Evolutionary conservation across 768 basidiomycete species (phyloP).

Genomic region (Gelatoporia subvermispora): DNA sequence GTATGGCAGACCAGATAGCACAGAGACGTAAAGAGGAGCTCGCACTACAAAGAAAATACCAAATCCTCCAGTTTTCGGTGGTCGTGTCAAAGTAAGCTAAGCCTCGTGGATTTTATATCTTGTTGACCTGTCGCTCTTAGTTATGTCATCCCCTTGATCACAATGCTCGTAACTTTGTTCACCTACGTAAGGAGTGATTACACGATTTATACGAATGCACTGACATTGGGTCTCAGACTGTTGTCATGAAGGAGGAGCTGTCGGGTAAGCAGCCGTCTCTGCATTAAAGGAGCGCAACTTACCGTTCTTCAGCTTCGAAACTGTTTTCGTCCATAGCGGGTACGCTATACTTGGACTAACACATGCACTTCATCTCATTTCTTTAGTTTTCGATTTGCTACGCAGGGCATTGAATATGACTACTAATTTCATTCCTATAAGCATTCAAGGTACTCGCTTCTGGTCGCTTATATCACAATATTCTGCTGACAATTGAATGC

Average conservation of each 20-base stretch:
- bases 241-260: slow-evolving; percentile 34
- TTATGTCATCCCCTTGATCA: slow-evolving; percentile 51
- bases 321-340: slow-evolving; percentile 36
- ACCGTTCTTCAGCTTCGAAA: slow-evolving; percentile 22
- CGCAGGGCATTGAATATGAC: slow-evolving; percentile 33
- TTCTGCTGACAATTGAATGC: background rate
- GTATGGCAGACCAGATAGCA: slow-evolving; percentile 46
- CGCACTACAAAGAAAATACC: slow-evolving; percentile 43
- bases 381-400: slow-evolving; percentile 56
- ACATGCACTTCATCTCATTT: slow-evolving; percentile 30
- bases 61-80: slow-evolving; percentile 43
- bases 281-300: background rate
- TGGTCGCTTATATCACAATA: slow-evolving; percentile 29
- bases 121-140: slow-evolving; percentile 23
- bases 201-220: background rate
- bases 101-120: background rate
- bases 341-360: slow-evolving; percentile 3
- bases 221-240: slow-evolving; percentile 20
- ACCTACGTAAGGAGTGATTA: slow-evolving; percentile 40
- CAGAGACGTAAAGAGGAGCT: slow-evolving; percentile 60
- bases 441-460: slow-evolving; percentile 39
- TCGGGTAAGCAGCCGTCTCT: slow-evolving; percentile 17
- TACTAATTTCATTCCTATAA: slow-evolving; percentile 28
- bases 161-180: slow-evolving; percentile 59
- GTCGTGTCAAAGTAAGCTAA: slow-evolving; percentile 33